Evolutionary conservation across 164 flowering plant genomes (phyloP), one percentile per base, ranked within the genome.

Genomic region (Aristolochia contorta): DNA sequence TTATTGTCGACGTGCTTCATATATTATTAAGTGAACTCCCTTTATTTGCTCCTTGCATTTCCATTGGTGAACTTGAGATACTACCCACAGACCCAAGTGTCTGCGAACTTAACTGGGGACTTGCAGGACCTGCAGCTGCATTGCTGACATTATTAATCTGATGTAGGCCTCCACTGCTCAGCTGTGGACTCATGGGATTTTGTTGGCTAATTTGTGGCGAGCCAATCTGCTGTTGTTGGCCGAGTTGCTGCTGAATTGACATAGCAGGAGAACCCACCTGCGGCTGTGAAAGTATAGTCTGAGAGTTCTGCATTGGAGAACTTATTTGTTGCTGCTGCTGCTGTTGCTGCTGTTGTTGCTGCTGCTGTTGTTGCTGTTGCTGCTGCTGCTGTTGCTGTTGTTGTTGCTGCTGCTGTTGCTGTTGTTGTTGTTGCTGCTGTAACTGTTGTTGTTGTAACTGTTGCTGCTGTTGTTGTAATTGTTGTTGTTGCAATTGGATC

Each of bases 41-140:
- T 66, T 82, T 91, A 67, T 82, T 91, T 63, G 74, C 93, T 25
- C 84, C 96, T 68, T 85, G 97, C 20, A 86, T 58, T 32, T 88
- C 96, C 88, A 84, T 83, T 0, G 97, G 85, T 14, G 93, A 86
- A 71, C 88, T 88, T 10, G 89, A 69, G 65, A 86, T 88, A 66
- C 92, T 90, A 58, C 94, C 82, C 47, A 90, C 95, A 2, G 97
- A 93, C 37, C 96, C 96, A 49, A 77, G 78, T 49, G 96, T 90
- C 77, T 90, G 98, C 9, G 98, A 87, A 74, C 97, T 93, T 78
- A 87, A 62, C 71, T 87, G 96, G 16, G 98, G 98, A 71, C 97
- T 93, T 2, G 89, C 90, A 10, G 96, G 96, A 54, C 86, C 78
- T 30, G 81, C 75, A 63, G 81, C 95, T 19, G 78, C 74, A 69